Base-by-base conservation (phyloP, 2,329 filamentous ascomycete species). In the Aspergillus sp. region DNA sequence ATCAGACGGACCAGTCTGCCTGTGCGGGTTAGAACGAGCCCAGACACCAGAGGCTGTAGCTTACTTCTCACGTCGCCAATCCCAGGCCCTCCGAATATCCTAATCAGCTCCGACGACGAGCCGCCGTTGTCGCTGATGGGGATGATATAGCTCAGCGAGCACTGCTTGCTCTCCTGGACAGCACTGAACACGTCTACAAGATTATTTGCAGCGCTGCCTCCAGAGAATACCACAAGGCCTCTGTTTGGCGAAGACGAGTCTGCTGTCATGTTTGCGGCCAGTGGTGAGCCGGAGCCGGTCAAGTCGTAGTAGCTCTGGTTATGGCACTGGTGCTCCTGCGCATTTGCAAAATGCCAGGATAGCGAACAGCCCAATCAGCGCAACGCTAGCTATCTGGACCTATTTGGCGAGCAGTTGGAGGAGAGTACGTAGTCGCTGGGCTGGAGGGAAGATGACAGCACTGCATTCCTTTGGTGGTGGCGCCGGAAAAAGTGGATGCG, bases 61-160 rank as follows among this genome's bases (percentile, higher is more conserved):
- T 44, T 63, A 82, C 80, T 84, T 54, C 82, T 69, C 15, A 86
- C 74, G 62, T 88, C 82, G 35, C 82, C 82, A 50, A 86, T 71
- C 2, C 89, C 89, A 43, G 89, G 89, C 1, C 91, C 91, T 10
- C 89, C 91, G 61, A 96, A 91, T 22, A 96, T 86, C 22, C 91
- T 75, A 44, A 95, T 93, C 49, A 95, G 68, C 64, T 96, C 89
- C 27, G 85, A 93, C 2, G 86, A 93, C 47, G 84, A 93, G 24
- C 89, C 89, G 30, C 89, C 89, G 60, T 96, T 96, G 63, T 96
- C 89, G 44, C 83, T 91, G 55, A 95, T 94, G 22, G 89, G 89
- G 32, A 96, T 93, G 37, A 95, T 78, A 58, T 93, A 93, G 60
- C 76, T 85, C 26, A 93, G 63, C 2, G 72, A 66, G 51, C 80